Evolutionary conservation across 192 early-diverging fungal species (phyloP).

Genomic region (Ambispora gerdemannii): DNA sequence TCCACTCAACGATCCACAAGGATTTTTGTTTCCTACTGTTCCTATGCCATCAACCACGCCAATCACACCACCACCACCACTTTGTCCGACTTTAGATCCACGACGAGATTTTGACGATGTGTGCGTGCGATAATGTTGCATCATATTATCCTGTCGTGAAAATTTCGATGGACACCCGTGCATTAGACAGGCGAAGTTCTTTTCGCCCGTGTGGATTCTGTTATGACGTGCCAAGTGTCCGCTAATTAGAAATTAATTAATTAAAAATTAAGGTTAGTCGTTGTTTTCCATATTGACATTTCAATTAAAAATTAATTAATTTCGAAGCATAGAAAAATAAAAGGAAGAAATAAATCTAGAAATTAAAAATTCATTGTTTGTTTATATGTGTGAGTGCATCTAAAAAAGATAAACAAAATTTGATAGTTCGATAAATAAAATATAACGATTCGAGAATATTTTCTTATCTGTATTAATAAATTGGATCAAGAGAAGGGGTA

Average conservation of each 20-base stretch:
- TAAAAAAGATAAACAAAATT: too few relatives aligned
- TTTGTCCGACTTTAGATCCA: slow-evolving; percentile 21
- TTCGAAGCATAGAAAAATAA: not conserved
- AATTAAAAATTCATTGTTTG: slow-evolving; percentile 5
- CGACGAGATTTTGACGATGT: slow-evolving; percentile 65
- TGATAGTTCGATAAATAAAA: too few relatives aligned
- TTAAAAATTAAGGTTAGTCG: too few relatives aligned
- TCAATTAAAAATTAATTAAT: not conserved
- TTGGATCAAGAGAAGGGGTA: too few relatives aligned
- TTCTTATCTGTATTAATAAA: too few relatives aligned
- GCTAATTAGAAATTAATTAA: slow-evolving; percentile 38
- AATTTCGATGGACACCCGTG: slow-evolving; percentile 71
- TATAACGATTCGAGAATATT: too few relatives aligned
- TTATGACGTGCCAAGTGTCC: slow-evolving; percentile 80
- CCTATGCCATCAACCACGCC: not conserved
- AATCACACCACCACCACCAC: not conserved
- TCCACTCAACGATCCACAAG: too few relatives aligned
- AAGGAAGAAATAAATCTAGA: not conserved
- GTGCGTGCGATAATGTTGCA: slow-evolving; percentile 83
- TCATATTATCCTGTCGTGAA: slow-evolving; percentile 83
- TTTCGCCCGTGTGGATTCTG: slow-evolving; percentile 81
- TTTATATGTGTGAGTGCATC: not conserved
- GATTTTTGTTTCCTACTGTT: too few relatives aligned
- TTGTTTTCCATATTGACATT: too few relatives aligned
- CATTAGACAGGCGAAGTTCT: slow-evolving; percentile 67